Evolutionary conservation across 1,284 basidiomycete species (phyloP), one percentile per base, ranked within the genome.

Genomic region (Testicularia cyperi): DNA sequence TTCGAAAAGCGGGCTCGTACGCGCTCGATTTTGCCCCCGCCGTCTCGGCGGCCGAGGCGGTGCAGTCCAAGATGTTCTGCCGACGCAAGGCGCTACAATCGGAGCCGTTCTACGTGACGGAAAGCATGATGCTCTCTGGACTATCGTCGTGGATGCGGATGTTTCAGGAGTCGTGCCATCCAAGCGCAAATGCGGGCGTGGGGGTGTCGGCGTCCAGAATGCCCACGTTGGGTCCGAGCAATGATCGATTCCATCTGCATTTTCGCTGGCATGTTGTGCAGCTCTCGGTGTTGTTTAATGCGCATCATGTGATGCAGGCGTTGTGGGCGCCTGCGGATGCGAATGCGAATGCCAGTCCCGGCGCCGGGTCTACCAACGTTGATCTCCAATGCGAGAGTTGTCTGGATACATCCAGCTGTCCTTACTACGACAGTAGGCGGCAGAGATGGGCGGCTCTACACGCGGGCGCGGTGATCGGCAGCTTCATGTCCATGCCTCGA

Each of bases 381-480:
- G 40, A 44, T 7, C 31, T 60, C 5, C 45, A 35, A 2, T 60
- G 56, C 28, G 49, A 60, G 37, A 49, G 44, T 28, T 60, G 56
- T n/a, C 26, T 49, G 15, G 43, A 60, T 18, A 7, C 45, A 0
- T 19, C 18, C 4, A 25, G n/a, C 5, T 60, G 56, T n/a, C 49
- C 56, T 2, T 60, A 60, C 29, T 43, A 41, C 42, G 47, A 60
- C 28, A 9, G 23, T 8, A 32, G 48, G 2, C 31, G 42, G 22
- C 56, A 60, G 20, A 49, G 56, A 15, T 60, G 56, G 56, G 56
- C 56, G 2, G 56, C 56, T 1, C 30, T 60, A 0, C 56, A 60
- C 23, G 56, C 56, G 18, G 56, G 56, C 13, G 51, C 56, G 3
- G 56, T 60, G 16, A 60, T 60, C 15, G 56, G 49, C 23, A 54